Base-by-base conservation (phyloP, 2,329 filamentous ascomycete species). In the Aschersonia sp. region DNA sequence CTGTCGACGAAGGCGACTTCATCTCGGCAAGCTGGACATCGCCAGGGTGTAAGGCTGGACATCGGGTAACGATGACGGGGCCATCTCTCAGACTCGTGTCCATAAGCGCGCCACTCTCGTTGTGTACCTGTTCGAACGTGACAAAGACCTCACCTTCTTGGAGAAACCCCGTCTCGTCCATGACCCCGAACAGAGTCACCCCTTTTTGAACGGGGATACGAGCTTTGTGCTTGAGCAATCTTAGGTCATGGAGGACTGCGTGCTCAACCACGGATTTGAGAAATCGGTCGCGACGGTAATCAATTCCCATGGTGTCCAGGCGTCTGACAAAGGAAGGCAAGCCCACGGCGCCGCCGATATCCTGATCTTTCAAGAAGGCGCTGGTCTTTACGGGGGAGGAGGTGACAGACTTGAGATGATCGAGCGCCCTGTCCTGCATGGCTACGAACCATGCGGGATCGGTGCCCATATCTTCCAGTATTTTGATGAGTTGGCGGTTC, bases 401-500 rank as follows among this genome's bases (percentile, higher is more conserved):
- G 0, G 81, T 82, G 44, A 84, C 77, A 9, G 64, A 62, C 3
- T 78, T 73, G 4, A 94, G 66, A 9, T 72, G 66, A 0, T 71
- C 53, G 3, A 92, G 64, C 31, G 82, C 82, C n/a, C 67, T 65
- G 1, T 69, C 65, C 60, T 92, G 87, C 1, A 86, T 63, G 0
- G 69, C 56, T 9, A 83, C 58, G 53, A 94, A 91, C 59, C 76
- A 82, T 0, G 63, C 48, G 1, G 66, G 57, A 0, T 69, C 59
- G 0, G 84, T 78, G 0, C 74, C 73, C 61, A 91, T 79, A 53
- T 94, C 88, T 57, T 94, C 45, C 1, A 94, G 62, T 4, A 94
- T 88, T 59, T 94, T 94, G 65, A 94, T 88, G 51, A 89, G 71
- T 53, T 86, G 85, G 1, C 84, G 79, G 56, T 94, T 94, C 1